Base-by-base conservation (phyloP, 768 basidiomycete species). In the Panaeolus cyanescens region DNA sequence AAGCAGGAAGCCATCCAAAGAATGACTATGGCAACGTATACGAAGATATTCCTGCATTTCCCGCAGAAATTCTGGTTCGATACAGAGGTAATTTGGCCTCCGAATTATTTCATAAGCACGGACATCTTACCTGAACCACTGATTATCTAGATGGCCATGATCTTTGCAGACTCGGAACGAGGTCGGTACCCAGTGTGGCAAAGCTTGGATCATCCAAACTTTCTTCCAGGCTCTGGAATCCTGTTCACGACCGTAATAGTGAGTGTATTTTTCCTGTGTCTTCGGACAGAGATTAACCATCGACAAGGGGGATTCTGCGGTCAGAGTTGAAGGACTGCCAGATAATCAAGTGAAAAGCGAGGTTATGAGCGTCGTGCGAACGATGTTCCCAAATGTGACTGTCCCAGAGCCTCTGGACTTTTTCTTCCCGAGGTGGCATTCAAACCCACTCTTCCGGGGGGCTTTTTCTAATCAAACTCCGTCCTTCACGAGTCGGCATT, bases 381-480 rank as follows among this genome's bases (percentile, higher is more conserved):
- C 71, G 1, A 91, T 91, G 88, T 89, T 77, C 70, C 85, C 84
- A 3, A 74, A 82, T 58, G 72, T 72, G 54, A 75, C 74, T 4
- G 75, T 90, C 9, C 87, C 87, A 4, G 79, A 80, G 3, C 87
- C 89, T 0, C 64, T 76, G 5, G 85, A 80, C 31, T 85, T 91
- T 69, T 77, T 79, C 67, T 81, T 85, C 63, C 78, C 81, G 4
- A 72, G 78, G 3, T 91, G 90, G 89, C 64, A 76, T 53, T 70
- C 70, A 12, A 79, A 89, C 65, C 79, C 81, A 2, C 72, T 81
- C 1, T 85, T 78, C 69, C 78, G 86, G 20, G 86, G 86, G 5
- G 84, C 86, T 3, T 91, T 87, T 64, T 85, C 85, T 22, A 91
- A 89, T 62, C 90, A 88, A 87, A 88, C 87, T 0, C 78, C 89